A percentile compares a stretch with the other conserved stretches of the same genome.
Conservation (phyloP, 2,329 filamentous ascomycete species). For the Fusarium oligoseptatum region DNA sequence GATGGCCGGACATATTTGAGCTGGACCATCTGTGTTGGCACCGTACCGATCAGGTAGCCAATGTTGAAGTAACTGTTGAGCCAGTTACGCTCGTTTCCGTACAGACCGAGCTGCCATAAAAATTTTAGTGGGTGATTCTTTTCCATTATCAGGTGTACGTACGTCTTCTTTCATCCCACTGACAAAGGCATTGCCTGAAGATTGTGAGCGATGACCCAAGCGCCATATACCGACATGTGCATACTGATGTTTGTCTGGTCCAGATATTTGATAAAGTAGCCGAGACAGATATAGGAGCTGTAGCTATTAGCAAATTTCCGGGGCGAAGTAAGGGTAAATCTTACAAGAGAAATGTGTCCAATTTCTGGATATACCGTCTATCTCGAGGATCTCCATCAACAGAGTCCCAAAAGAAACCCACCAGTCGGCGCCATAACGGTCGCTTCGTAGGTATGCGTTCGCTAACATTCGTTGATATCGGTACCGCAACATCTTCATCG, state of each 20-base stretch:
- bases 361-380: background rate
- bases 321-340: background rate
- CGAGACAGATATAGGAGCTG: background rate
- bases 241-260: conserved; percentile 1
- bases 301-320: no score
- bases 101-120: background rate
- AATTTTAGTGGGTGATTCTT: background rate
- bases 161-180: background rate
- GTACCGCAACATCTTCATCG: background rate
- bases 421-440: background rate
- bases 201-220: background rate
- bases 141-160: background rate
- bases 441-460: background rate
- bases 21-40: background rate
- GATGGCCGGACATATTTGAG: background rate
- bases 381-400: background rate
- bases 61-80: background rate
- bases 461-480: background rate
- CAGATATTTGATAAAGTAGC: background rate
- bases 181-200: background rate
- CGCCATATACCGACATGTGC: background rate
- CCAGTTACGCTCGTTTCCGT: background rate
- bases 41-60: background rate
- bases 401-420: background rate
- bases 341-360: background rate